Evolutionary conservation across 2,329 filamentous ascomycete species (phyloP), one percentile per base, ranked within the genome.

Genomic region (Colletotrichum destructivum): DNA sequence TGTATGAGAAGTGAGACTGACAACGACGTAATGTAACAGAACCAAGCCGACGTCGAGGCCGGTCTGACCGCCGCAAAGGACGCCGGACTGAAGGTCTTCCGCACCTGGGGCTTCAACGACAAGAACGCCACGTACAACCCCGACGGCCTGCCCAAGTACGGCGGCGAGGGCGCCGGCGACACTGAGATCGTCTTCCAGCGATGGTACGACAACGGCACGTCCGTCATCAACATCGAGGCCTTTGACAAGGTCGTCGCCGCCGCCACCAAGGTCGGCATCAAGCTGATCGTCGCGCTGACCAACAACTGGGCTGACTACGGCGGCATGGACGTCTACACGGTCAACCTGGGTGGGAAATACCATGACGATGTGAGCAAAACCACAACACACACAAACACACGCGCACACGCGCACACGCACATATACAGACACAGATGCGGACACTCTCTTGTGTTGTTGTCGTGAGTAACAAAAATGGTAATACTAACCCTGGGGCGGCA

Each of bases 71-170:
- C 84, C 23, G 86, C 84, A 55, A 84, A 84, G 73, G 79, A 83
- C 6, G 86, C 86, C 11, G 86, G 86, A 3, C 78, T 88, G 23
- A 87, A 83, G 61, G 87, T 89, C 6, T 84, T 89, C 76, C 84
- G 87, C 35, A 89, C 87, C 11, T 89, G 87, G 88, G 87, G 86
- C 18, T 89, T 88, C 81, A 88, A 89, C 75, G 87, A 89, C 77
- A 86, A 85, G 76, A 89, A 89, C 75, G 79, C 78, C 31, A 88
- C 87, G 0, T 85, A 83, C 69, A 75, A 81, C 38, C 78, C 81
- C 18, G 74, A 79, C 21, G 86, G 87, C 6, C 78, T 89, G 4
- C 87, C 88, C 0, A 78, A 86, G 72, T 89, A 89, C 64, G 87
- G 86, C 49, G 83, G 81, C 16, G 86, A 87, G 72, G 84, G 84